Base-by-base conservation (phyloP, 2,329 filamentous ascomycete species). In the Paraphaeosphaeria minitans region DNA sequence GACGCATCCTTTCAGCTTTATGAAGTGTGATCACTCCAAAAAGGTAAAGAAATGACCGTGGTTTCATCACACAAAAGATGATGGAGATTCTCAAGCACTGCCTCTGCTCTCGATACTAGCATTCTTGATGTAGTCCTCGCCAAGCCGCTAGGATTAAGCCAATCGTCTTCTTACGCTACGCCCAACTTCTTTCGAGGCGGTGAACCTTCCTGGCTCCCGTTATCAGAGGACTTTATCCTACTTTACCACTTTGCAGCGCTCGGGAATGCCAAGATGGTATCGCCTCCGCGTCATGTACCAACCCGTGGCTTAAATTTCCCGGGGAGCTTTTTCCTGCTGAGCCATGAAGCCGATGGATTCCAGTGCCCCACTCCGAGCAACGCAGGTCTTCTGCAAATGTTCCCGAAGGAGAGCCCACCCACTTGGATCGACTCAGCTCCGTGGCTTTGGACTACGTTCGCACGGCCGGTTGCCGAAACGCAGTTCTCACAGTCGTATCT, bases 361-460 rank as follows among this genome's bases (percentile, higher is more conserved):
- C 50, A 53, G 24, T 53, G 50, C 37, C 50, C 50, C 22, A 43
- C 37, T 27, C 50, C 50, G 16, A 53, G 50, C 22, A 31, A 53
- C n/a, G 50, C 50, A 9, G 50, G 50, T 37, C 37, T 53, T 31
- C 37, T 53, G 3, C 50, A 53, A 27, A 42, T 53, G 50, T 57
- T 57, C 33, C 7, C 31, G 5, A 53, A 41, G 12, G 45, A 57
- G 33, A 21, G 9, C 10, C 51, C 51, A 16, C 27, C 37, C n/a
- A 39, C 9, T 10, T 57, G 55, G 55, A 51, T 57, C 16, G 49
- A 37, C 6, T 33, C 39, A 12, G 49, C 48, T n/a, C 45, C 47
- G 21, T 58, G 56, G 56, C 46, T 58, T 13, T 58, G 56, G 56
- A 39, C 51, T 2, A 39, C 56, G 0, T 29, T 58, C 41, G 56